Percentiles rank a stretch among this genome's conserved stretches.
These are phyloP conservation scores for Euphorbia peplus DNA, from an alignment of 345 rosid species.

Conservation along the genomic window DNA sequence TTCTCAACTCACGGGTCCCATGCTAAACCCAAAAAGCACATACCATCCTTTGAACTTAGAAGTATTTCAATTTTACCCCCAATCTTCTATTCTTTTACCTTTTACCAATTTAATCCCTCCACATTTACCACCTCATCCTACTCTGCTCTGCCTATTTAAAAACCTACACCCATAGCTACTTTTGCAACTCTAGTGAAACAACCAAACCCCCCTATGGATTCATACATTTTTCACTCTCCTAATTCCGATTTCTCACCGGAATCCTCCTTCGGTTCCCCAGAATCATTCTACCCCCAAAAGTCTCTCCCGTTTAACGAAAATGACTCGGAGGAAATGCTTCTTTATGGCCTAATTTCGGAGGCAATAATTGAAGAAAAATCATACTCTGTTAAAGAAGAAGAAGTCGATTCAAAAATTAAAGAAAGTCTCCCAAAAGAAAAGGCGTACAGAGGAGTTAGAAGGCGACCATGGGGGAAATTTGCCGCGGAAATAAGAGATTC, in stretches of 20 bases:
- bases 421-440: constrained; percentile 38
- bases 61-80: background rate
- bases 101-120: background rate
- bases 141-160: constrained; percentile 25
- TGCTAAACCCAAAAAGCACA: background rate
- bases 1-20: constrained; percentile 2
- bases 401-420: constrained; percentile 38
- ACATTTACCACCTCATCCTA: background rate
- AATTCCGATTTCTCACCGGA: constrained; percentile 53
- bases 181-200: too few relatives aligned
- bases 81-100: background rate
- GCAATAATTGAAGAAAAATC: constrained; percentile 35
- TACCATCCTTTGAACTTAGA: too few relatives aligned
- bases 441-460: constrained; percentile 63
- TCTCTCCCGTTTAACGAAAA: constrained; percentile 86
- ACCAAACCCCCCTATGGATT: constrained; percentile 52
- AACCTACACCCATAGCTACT: too few relatives aligned
- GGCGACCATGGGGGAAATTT: constrained; percentile 81
- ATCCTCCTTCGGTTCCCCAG: constrained; percentile 53
- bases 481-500: constrained; percentile 83
- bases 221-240: constrained; percentile 36
- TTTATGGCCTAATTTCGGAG: constrained; percentile 53
- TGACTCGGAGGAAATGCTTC: constrained; percentile 91
- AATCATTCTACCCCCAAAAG: constrained; percentile 34
- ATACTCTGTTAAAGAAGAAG: constrained; percentile 42